Base-by-base conservation (phyloP, 78 protist genomes). In the Cavenderia fasciculata region DNA sequence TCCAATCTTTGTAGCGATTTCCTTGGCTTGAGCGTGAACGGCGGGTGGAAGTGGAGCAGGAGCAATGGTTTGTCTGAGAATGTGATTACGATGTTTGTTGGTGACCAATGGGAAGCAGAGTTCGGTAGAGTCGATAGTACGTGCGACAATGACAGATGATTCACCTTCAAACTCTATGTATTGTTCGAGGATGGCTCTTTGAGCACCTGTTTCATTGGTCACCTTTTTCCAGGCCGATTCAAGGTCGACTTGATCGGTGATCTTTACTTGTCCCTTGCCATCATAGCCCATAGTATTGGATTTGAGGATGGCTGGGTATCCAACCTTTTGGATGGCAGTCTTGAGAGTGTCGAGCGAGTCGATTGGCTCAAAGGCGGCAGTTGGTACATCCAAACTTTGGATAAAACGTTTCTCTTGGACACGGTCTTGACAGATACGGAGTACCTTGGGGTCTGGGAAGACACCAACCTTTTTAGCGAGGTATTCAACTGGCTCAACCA, bases 71-170 rank as follows among this genome's bases (percentile, higher is more conserved):
- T 87, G 93, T 33, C 86, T 34, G 12, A 87, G 66, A n/a, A 87
- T 87, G 46, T 92, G 92, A 38, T 92, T 85, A 46, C 77, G 76
- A 68, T 93, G 96, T 74, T 56, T 90, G 40, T 88, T 95, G 74
- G 84, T 87, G 19, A 93, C 96, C 27, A 86, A 62, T 34, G 97
- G 95, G 86, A 88, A 93, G 5, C 93, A 46, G 4, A 31, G 31
- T 40, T 84, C 72, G 54, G 34, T 57, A 11, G 92, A 92, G 65
- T 63, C 82, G 4, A 59, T 2, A 29, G 85, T 74, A 44, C 97
- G 94, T 21, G 84, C 98, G 54, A 96, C 98, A 87, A 96, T 92
- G 6, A 94, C 95, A 3, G 96, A 95, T 14, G 78, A 76, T 27
- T 82, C 90, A 11, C 79, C 65, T 68, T 82, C 90, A 82, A 82